These are phyloP conservation scores for Xylariales sp. DNA, from an alignment of 2,329 filamentous ascomycete genomes.

Conservation along the genomic window DNA sequence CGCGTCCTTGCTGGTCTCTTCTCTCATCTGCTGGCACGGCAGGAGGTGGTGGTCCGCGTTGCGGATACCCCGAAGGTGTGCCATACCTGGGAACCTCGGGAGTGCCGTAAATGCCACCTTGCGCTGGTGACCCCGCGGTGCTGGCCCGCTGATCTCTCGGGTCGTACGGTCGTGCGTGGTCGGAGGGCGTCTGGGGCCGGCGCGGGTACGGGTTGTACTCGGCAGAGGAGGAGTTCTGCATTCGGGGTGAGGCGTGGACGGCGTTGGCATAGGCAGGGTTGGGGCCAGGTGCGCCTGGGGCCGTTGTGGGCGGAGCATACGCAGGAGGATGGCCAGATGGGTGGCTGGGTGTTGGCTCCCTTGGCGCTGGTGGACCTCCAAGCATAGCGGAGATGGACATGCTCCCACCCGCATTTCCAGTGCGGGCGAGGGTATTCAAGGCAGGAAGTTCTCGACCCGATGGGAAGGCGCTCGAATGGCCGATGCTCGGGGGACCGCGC, in stretches of 20 bases:
- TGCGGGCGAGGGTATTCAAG: conserved; percentile 32
- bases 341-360: conserved; percentile 35
- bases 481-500: conserved; percentile 23
- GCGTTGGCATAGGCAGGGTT: conserved; percentile 42
- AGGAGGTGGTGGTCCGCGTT: conserved; percentile 42
- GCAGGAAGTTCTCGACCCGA: conserved; percentile 29
- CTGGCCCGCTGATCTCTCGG: conserved; percentile 34
- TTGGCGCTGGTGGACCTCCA: conserved; percentile 35
- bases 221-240: conserved; percentile 52
- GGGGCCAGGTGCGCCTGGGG: conserved; percentile 33
- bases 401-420: conserved; percentile 44
- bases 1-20: conserved; percentile 30
- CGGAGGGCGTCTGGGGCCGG: conserved; percentile 65
- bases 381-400: conserved; percentile 62
- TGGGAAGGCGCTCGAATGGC: conserved; percentile 22
- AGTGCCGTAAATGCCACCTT: conserved; percentile 43
- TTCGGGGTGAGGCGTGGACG: conserved; percentile 51
- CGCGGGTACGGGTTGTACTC: conserved; percentile 46
- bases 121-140: conserved; percentile 41
- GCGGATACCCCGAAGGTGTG: conserved; percentile 53
- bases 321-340: conserved; percentile 25
- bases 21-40: conserved; percentile 44
- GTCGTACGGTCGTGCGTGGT: conserved; percentile 56
- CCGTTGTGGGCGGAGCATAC: conserved; percentile 35
- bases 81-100: conserved; percentile 56